These are phyloP conservation scores for Polytrichum formosum DNA, from an alignment of 225 moss, liverwort and hornwort species.

Conservation along the genomic window DNA sequence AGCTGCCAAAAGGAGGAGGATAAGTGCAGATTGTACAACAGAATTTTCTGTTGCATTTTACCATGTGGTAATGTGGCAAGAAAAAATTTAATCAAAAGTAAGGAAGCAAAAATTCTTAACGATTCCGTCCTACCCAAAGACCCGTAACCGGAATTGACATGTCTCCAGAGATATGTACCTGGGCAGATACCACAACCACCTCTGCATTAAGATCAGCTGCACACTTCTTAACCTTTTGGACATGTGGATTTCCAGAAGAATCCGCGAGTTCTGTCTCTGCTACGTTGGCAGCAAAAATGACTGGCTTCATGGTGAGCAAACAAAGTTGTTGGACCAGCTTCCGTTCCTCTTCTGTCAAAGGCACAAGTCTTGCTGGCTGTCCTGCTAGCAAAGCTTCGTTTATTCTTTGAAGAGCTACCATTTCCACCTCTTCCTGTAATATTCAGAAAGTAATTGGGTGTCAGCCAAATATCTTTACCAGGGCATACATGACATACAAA, in stretches of 20 bases:
- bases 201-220: constrained; percentile 72
- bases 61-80: no score
- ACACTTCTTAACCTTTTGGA: constrained; percentile 64
- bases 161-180: constrained; percentile 32
- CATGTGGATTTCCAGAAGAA: constrained; percentile 70
- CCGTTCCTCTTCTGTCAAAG: constrained; percentile 74
- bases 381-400: constrained; percentile 84
- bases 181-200: constrained; percentile 95
- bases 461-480: no score
- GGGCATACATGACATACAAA: not conserved
- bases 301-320: constrained; percentile 97
- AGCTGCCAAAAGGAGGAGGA: no score
- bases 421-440: constrained; percentile 81
- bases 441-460: not conserved
- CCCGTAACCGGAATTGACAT: not conserved
- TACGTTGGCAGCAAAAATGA: constrained; percentile 95
- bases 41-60: no score
- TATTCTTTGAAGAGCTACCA: constrained; percentile 62
- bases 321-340: constrained; percentile 76
- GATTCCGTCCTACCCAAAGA: no score
- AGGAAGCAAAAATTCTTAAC: no score
- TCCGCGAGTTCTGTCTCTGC: constrained; percentile 85
- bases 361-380: constrained; percentile 77
- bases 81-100: no score
- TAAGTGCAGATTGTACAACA: no score